These are phyloP conservation scores for Penicillium cinerascens DNA, from an alignment of 495 filamentous ascomycete species.

Conservation along the genomic window DNA sequence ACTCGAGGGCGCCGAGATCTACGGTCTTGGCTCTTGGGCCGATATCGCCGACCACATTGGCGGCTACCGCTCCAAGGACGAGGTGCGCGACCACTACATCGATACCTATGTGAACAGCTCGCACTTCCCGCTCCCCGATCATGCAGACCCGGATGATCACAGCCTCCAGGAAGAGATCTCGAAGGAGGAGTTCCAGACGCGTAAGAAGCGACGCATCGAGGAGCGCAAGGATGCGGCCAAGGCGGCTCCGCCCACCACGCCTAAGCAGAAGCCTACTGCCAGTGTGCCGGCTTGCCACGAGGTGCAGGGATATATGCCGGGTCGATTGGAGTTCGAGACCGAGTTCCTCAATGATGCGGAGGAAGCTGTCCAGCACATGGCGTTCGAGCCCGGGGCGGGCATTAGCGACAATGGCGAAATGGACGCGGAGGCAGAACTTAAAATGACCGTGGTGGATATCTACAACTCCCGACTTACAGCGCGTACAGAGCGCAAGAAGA, in stretches of 20 bases:
- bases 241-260: constrained; percentile 75
- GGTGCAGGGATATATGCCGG: constrained; percentile 98
- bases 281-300: constrained; percentile 94
- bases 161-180: constrained; percentile 73
- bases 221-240: constrained; percentile 84
- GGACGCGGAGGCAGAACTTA: constrained; percentile 94
- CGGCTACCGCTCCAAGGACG: constrained; percentile 88
- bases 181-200: constrained; percentile 86
- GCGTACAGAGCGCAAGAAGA: constrained; percentile 91
- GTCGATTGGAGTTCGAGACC: constrained; percentile 94
- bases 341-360: constrained; percentile 98
- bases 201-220: constrained; percentile 94
- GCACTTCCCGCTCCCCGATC: constrained; percentile 80
- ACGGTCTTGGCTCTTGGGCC: constrained; percentile 94
- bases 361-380: constrained; percentile 96
- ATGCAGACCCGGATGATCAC: constrained; percentile 76
- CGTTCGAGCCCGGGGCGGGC: constrained; percentile 94
- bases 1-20: constrained; percentile 94
- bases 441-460: constrained; percentile 97
- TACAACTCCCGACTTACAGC: constrained; percentile 92
- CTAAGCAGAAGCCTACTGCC: constrained; percentile 93
- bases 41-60: constrained; percentile 98
- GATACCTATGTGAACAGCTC: constrained; percentile 79
- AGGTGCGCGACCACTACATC: constrained; percentile 90
- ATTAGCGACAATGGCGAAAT: constrained; percentile 79